A percentile compares a stretch with the other conserved stretches of the same genome.
phyloP scores from a whole-genome alignment of 441 rosid species.

The Populus hybrid region DNA sequence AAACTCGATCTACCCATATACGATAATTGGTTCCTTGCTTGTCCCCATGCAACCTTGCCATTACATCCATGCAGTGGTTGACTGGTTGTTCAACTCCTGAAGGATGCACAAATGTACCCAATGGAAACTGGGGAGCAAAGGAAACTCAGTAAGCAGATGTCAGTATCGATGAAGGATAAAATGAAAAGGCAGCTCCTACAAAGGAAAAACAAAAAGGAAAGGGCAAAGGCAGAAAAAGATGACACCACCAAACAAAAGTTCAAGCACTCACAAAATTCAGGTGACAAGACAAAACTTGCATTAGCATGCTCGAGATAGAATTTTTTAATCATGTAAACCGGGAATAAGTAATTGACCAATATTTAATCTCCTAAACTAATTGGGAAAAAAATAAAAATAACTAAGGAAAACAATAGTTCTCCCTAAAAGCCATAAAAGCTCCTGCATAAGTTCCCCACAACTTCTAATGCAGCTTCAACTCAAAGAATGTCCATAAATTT shows the following conservation, averaged over 20 bases:
- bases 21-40: conserved; percentile 56
- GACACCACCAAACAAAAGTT: neutral
- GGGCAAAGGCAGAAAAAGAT: conserved; percentile 22
- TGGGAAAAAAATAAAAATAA: neutral
- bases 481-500: neutral
- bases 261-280: neutral
- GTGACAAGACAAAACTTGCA: neutral
- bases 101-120: conserved; percentile 58
- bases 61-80: conserved; percentile 38
- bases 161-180: neutral
- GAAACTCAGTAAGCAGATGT: neutral
- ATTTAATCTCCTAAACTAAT: neutral
- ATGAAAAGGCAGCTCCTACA: neutral
- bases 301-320: neutral
- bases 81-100: conserved; percentile 61
- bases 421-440: neutral
- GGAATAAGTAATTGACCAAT: neutral
- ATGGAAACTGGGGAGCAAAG: conserved; percentile 29
- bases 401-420: neutral
- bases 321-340: neutral
- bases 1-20: conserved; percentile 72
- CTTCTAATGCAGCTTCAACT: neutral
- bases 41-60: conserved; percentile 57
- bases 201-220: neutral
- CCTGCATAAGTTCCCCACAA: neutral